A percentile compares a stretch with the other conserved stretches of the same genome.
Evolutionary conservation across 1,139 yeast species (phyloP).

Genomic region (Debaryomyces coudertii): DNA sequence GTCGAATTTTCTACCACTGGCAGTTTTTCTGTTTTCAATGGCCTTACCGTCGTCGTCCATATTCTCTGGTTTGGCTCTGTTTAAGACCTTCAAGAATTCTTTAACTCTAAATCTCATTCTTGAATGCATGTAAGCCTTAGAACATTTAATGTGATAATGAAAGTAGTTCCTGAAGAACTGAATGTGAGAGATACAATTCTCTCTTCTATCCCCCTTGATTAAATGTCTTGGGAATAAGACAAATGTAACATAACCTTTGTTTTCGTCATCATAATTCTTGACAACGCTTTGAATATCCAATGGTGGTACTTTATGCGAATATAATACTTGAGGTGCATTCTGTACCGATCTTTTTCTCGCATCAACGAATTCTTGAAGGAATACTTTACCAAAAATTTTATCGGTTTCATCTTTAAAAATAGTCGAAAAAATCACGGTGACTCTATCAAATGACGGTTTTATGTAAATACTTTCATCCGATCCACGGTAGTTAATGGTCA

Average conservation of each 20-base stretch:
- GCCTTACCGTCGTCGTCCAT: conserved; percentile 66
- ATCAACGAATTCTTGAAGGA: conserved; percentile 93
- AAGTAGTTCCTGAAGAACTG: conserved; percentile 93
- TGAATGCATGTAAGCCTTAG: conserved; percentile 97
- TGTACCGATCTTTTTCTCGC: conserved; percentile 96
- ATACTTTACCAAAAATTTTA: conserved; percentile 91
- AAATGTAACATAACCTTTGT: conserved; percentile 75
- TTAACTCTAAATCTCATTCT: conserved; percentile 96
- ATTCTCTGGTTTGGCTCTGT: conserved; percentile 95
- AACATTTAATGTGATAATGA: conserved; percentile 97
- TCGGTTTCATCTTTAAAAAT: conserved; percentile 97
- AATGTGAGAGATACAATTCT: conserved; percentile 84
- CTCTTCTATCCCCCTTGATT: conserved; percentile 70
- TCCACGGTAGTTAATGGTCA: conserved; percentile 85
- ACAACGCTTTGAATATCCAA: conserved; percentile 66
- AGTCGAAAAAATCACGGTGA: conserved; percentile 93
- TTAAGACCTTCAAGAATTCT: conserved; percentile 90
- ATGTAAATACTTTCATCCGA: conserved; percentile 83
- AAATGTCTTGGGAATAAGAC: conserved; percentile 77
- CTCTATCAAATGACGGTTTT: conserved; percentile 92
- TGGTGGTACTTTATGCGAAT: conserved; percentile 90
- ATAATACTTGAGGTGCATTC: conserved; percentile 97
- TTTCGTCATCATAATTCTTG: conserved; percentile 45
- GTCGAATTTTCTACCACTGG: conserved; percentile 78
- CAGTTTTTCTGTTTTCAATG: conserved; percentile 75